Evolutionary conservation across 2,329 filamentous ascomycete genomes (phyloP).

Genomic region (Esteya vermicola): DNA sequence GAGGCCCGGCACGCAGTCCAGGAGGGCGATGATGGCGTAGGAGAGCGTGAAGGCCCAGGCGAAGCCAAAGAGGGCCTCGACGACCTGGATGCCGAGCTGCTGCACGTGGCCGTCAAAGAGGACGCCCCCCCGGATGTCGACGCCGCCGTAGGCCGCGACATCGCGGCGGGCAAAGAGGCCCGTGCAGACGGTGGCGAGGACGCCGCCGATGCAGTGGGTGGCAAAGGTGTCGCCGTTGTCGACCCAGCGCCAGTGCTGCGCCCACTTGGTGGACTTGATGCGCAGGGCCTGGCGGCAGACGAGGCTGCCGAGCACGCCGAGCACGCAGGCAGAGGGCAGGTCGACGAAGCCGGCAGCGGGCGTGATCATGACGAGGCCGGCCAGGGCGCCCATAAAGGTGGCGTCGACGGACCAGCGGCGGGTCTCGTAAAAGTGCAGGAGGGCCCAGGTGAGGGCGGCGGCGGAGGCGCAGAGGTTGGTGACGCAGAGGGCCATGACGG

Average conservation of each 20-base stretch:
- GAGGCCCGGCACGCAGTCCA: conserved; percentile 7
- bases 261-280: conserved; percentile 5
- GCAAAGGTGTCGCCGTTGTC: conserved; percentile 9
- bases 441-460: conserved; percentile 78
- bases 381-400: conserved; percentile 56
- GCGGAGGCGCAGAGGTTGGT: conserved; percentile 82
- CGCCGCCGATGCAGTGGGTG: conserved; percentile 6
- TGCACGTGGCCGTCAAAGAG: conserved; percentile 36
- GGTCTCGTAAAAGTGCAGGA: conserved; percentile 85
- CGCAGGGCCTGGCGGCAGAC: conserved; percentile 5
- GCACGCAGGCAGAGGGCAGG: conserved; percentile 11
- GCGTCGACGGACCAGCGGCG: conserved; percentile 78
- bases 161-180: conserved; percentile 5
- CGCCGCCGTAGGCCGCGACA: conserved; percentile 16
- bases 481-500: conserved; percentile 95
- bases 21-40: background rate
- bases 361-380: conserved; percentile 54
- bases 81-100: conserved; percentile 16
- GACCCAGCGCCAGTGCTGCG: conserved; percentile 4
- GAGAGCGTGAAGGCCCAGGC: conserved; percentile 4
- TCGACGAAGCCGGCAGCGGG: conserved; percentile 55
- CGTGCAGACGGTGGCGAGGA: conserved; percentile 5
- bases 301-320: conserved; percentile 3
- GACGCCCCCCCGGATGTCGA: conserved; percentile 32
- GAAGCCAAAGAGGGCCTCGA: conserved; percentile 4